Evolutionary conservation across 495 filamentous ascomycete genomes (phyloP).

Genomic region (Choiromyces venosus): DNA sequence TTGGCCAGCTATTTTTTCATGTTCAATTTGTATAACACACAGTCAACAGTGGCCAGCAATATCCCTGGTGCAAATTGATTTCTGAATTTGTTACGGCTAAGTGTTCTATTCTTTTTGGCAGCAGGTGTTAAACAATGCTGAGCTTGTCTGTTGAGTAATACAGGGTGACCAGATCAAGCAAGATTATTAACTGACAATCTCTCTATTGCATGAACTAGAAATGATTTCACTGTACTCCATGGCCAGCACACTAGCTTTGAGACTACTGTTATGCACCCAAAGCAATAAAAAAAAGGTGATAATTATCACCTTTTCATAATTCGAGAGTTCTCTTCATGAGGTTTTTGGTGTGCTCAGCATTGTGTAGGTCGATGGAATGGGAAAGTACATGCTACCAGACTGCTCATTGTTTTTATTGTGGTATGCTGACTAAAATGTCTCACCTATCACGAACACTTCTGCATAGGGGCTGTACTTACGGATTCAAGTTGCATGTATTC

Average conservation of each 20-base stretch:
- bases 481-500: too few relatives aligned
- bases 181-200: slow-evolving; percentile 1
- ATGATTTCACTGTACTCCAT: slow-evolving; percentile 18
- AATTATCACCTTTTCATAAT: slow-evolving; percentile 10
- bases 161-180: neutral
- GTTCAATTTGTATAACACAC: neutral
- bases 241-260: neutral
- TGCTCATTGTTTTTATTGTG: too few relatives aligned
- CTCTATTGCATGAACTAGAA: neutral
- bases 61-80: neutral
- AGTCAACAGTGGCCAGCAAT: slow-evolving; percentile 4
- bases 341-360: neutral
- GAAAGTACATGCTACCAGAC: too few relatives aligned
- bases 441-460: too few relatives aligned
- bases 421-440: too few relatives aligned
- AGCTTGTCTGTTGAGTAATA: too few relatives aligned
- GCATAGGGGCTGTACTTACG: too few relatives aligned
- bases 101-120: too few relatives aligned
- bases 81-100: too few relatives aligned
- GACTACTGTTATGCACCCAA: neutral
- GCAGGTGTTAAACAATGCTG: too few relatives aligned
- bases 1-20: too few relatives aligned
- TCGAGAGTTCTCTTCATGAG: neutral
- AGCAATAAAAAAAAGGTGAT: slow-evolving; percentile 9
- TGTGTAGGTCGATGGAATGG: too few relatives aligned